Percentiles rank a stretch among this genome's conserved stretches.
Evolutionary conservation across 805 yeast species (phyloP).

Genomic region (Suhomyces pyralidae): DNA sequence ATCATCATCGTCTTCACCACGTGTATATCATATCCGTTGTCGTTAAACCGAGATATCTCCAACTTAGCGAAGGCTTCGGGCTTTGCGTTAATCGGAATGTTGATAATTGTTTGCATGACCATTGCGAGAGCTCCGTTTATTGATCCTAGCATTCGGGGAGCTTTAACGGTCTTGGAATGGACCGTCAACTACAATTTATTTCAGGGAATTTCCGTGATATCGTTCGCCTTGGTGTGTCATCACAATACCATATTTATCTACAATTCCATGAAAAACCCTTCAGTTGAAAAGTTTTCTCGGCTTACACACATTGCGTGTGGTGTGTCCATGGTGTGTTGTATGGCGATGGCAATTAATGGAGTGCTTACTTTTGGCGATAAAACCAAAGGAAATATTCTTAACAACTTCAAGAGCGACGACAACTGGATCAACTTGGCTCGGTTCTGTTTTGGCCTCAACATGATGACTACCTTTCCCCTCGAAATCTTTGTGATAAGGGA

Average conservation of each 20-base stretch:
- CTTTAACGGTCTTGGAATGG: slow-evolving; percentile 42
- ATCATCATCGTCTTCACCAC: slow-evolving; percentile 68
- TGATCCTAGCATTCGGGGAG: slow-evolving; percentile 46
- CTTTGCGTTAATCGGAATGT: slow-evolving; percentile 82
- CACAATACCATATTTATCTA: slow-evolving; percentile 90
- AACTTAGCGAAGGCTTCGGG: slow-evolving; percentile 84
- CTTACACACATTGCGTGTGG: slow-evolving; percentile 83
- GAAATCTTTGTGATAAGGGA: slow-evolving; percentile 90
- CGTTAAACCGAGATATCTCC: slow-evolving; percentile 76
- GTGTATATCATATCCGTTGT: slow-evolving; percentile 77
- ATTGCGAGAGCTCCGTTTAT: slow-evolving; percentile 68
- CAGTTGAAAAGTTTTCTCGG: slow-evolving; percentile 67
- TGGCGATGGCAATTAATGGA: slow-evolving; percentile 76
- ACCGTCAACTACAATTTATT: slow-evolving; percentile 64
- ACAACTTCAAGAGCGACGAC: slow-evolving; percentile 80
- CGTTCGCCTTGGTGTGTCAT: slow-evolving; percentile 94
- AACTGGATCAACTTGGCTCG: slow-evolving; percentile 79
- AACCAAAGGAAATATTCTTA: slow-evolving; percentile 84
- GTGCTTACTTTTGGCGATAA: slow-evolving; percentile 67
- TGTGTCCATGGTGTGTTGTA: slow-evolving; percentile 76
- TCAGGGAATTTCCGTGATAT: slow-evolving; percentile 90
- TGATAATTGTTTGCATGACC: slow-evolving; percentile 70
- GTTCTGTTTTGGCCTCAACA: slow-evolving; percentile 85
- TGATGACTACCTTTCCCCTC: slow-evolving; percentile 88
- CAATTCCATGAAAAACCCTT: slow-evolving; percentile 75